Percentiles rank a stretch among this genome's conserved stretches.
Evolutionary conservation across 306 rosid species (phyloP).

Genomic region (Oemleria cerasiformis): DNA sequence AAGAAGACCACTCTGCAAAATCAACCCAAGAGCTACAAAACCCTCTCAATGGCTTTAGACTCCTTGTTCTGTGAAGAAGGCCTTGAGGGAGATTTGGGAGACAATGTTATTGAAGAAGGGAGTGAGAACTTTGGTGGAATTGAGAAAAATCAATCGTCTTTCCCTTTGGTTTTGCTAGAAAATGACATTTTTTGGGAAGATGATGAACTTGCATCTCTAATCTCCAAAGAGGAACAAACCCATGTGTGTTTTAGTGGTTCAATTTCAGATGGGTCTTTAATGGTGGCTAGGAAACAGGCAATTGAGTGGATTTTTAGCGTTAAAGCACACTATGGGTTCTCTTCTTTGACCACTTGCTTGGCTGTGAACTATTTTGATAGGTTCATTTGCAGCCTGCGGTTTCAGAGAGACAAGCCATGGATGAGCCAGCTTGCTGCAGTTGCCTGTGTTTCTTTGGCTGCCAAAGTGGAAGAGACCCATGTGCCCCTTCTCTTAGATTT

Average conservation of each 20-base stretch:
- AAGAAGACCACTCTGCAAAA: slow-evolving; percentile 57
- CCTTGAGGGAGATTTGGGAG: slow-evolving; percentile 44
- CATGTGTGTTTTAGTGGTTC: slow-evolving; percentile 27
- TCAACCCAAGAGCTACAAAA: slow-evolving; percentile 34
- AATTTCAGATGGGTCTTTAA: slow-evolving; percentile 40
- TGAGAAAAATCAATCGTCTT: slow-evolving; percentile 35
- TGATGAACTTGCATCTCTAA: slow-evolving; percentile 55
- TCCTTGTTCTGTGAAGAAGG: slow-evolving; percentile 63
- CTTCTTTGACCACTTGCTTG: slow-evolving; percentile 65
- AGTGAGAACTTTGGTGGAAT: slow-evolving; percentile 24
- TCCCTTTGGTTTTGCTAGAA: slow-evolving; percentile 37
- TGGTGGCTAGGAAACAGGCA: slow-evolving; percentile 50
- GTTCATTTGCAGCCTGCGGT: slow-evolving; percentile 48
- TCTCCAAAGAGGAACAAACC: slow-evolving; percentile 62
- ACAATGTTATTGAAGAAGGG: slow-evolving; percentile 28
- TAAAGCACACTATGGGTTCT: slow-evolving; percentile 55
- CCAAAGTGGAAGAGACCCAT: slow-evolving; percentile 82
- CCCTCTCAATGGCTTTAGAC: slow-evolving; percentile 46
- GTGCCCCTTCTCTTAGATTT: slow-evolving; percentile 79
- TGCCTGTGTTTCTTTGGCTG: slow-evolving; percentile 85
- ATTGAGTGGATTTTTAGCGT: slow-evolving; percentile 71
- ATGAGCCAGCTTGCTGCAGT: slow-evolving; percentile 77
- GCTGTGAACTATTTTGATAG: slow-evolving; percentile 96
- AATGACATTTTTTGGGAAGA: slow-evolving; percentile 65
- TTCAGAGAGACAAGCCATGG: slow-evolving; percentile 77